Evolutionary conservation across 2,329 filamentous ascomycete genomes (phyloP).

Genomic region (Ophiocordyceps camponoti-floridani): DNA sequence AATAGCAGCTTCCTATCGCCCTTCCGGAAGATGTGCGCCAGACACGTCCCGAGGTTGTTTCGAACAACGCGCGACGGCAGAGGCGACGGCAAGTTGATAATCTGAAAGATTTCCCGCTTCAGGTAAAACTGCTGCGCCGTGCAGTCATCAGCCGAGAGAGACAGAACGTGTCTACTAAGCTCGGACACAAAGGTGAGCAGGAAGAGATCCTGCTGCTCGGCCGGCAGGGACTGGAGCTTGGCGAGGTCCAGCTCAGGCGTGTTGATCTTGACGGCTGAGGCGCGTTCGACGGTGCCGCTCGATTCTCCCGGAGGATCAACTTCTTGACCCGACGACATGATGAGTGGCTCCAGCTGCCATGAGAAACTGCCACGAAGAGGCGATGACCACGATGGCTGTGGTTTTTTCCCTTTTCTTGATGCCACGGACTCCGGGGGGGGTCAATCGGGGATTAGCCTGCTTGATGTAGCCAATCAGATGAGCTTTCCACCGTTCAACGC

Average conservation of each 20-base stretch:
- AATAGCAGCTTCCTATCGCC: conserved; percentile 86
- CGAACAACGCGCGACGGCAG: conserved; percentile 76
- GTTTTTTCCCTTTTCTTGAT: not conserved
- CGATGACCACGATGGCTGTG: not conserved
- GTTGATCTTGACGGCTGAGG: conserved; percentile 20
- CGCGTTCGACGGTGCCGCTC: conserved; percentile 4
- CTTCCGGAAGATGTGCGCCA: conserved; percentile 64
- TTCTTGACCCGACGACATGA: conserved; percentile 20
- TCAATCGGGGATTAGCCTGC: not conserved
- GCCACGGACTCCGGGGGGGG: not conserved
- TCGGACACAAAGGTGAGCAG: conserved; percentile 76
- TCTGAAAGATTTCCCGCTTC: conserved; percentile 87
- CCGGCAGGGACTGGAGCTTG: conserved; percentile 75
- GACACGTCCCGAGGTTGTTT: conserved; percentile 72
- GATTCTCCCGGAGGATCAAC: conserved; percentile 9
- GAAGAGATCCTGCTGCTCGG: conserved; percentile 91
- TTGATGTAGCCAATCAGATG: conserved; percentile 1
- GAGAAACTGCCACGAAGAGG: conserved; percentile 3
- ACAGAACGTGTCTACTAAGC: conserved; percentile 62
- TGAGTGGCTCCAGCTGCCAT: conserved; percentile 5
- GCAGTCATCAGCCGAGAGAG: conserved; percentile 59
- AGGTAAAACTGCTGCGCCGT: conserved; percentile 80
- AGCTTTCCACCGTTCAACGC: not conserved
- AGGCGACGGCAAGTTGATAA: conserved; percentile 71
- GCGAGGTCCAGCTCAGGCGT: conserved; percentile 72